Base-by-base conservation (phyloP, 1,284 basidiomycete genomes). In the Tetrapyrgos nigripes region DNA sequence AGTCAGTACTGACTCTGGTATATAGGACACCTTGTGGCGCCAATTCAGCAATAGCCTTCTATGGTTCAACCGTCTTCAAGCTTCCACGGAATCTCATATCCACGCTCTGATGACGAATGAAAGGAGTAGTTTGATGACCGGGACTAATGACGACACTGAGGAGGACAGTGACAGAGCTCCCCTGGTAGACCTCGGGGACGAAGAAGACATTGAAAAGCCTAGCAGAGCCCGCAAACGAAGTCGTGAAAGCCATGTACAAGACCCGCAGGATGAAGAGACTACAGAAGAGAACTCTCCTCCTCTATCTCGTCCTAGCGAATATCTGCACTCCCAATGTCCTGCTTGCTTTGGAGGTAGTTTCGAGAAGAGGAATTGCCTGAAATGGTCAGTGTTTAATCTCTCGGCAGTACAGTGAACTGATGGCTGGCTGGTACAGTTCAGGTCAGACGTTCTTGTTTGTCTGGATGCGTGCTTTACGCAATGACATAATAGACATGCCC, bases 381-480 rank as follows among this genome's bases (percentile, higher is more conserved):
- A 9, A 14, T 21, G 51, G 31, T 23, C 23, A 33, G 23, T 45
- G 21, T 47, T 40, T 44, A 21, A 26, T 17, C 9, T 24, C 27
- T 47, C 9, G 5, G 9, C 45, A 24, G 10, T 26, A 26, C 3
- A 23, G 17, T 40, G 37, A n/a, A 40, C 23, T 11, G 9, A 19
- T 33, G 21, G n/a, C 14, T 40, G 31, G 31, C 31, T 40, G 13
- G 14, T 9, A n/a, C n/a, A n/a, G 11, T 44, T 13, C 29, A 54
- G 53, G 40, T 4, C 27, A 19, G 27, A 46, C 21, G 27, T 29
- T n/a, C 58, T 68, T 4, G 58, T 61, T 1, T 65, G 61, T 45
- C 14, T 67, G 24, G 65, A 68, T 47, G 58, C 58, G 1, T 66
- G 64, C 50, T 63, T 61, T 47, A 59, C 57, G 1, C 62, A 63